Percentiles rank a stretch among this genome's conserved stretches.
phyloP scores from a whole-genome alignment of 2,329 filamentous ascomycete species.

The Aspergillus sp. region DNA sequence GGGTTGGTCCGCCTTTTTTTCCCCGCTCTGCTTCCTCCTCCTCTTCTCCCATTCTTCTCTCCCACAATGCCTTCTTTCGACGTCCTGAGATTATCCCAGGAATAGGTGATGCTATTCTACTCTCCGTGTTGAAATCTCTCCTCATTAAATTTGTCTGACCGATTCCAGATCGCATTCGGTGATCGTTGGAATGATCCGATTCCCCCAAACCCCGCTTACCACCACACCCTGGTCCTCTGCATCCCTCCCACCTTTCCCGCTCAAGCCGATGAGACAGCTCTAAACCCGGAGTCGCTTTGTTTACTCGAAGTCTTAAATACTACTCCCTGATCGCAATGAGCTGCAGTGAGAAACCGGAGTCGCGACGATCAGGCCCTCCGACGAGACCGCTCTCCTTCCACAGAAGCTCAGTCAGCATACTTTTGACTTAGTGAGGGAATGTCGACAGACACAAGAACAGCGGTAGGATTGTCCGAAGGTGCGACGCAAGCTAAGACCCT shows the following conservation, averaged over 20 bases:
- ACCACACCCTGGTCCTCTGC: not conserved
- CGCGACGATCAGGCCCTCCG: too few relatives aligned
- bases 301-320: too few relatives aligned
- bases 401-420: too few relatives aligned
- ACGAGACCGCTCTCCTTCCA: too few relatives aligned
- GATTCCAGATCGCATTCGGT: not conserved
- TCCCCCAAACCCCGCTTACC: not conserved
- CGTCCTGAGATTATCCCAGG: too few relatives aligned
- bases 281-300: too few relatives aligned
- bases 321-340: too few relatives aligned
- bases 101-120: not conserved
- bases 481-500: too few relatives aligned
- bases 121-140: not conserved
- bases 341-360: too few relatives aligned
- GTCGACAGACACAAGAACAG: too few relatives aligned
- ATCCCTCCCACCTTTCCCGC: not conserved
- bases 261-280: not conserved
- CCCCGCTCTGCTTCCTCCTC: not conserved
- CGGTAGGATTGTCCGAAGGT: too few relatives aligned
- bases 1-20: constrained; percentile 1
- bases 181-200: not conserved
- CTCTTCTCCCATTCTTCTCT: constrained; percentile 1
- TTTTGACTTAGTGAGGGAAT: too few relatives aligned
- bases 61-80: constrained; percentile 1
- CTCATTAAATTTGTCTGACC: not conserved